Conservation (phyloP, 2,329 filamentous ascomycete genomes). For the Fusarium sublunatum region DNA sequence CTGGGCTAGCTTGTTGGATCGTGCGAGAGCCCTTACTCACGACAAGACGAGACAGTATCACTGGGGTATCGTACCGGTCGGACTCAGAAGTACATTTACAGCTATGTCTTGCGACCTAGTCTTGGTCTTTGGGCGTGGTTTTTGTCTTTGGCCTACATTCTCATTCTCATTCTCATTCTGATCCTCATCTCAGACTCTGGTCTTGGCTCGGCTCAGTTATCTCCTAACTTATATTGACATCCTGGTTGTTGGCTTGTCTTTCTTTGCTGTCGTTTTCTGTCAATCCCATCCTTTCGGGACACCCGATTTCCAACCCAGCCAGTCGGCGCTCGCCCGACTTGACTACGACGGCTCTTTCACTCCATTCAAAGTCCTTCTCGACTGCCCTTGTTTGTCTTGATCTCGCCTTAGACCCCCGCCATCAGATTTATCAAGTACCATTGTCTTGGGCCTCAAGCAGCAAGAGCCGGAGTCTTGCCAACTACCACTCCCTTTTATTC, state of each 20-base stretch:
- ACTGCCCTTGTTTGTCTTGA: constrained; percentile 34
- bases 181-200: constrained; percentile 23
- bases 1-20: constrained; percentile 24
- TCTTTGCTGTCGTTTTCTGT: constrained; percentile 39
- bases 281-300: constrained; percentile 43
- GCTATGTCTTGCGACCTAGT: constrained; percentile 16
- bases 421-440: constrained; percentile 26
- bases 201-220: constrained; percentile 30
- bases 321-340: constrained; percentile 44
- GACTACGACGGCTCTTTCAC: constrained; percentile 30
- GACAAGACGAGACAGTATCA: constrained; percentile 26
- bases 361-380: constrained; percentile 34
- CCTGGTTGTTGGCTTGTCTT: constrained; percentile 24
- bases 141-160: constrained; percentile 21
- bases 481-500: constrained; percentile 25
- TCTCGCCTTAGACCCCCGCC: constrained; percentile 38
- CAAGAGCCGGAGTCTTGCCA: constrained; percentile 35
- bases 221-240: constrained; percentile 20
- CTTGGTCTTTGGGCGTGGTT: constrained; percentile 3
- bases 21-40: constrained; percentile 23
- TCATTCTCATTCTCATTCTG: constrained; percentile 21
- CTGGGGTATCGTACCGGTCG: constrained; percentile 28
- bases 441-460: constrained; percentile 26
- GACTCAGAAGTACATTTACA: constrained; percentile 25
- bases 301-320: constrained; percentile 37